phyloP scores from a whole-genome alignment of 2,329 filamentous ascomycete species.

The Rhexocercosporidium sp. region DNA sequence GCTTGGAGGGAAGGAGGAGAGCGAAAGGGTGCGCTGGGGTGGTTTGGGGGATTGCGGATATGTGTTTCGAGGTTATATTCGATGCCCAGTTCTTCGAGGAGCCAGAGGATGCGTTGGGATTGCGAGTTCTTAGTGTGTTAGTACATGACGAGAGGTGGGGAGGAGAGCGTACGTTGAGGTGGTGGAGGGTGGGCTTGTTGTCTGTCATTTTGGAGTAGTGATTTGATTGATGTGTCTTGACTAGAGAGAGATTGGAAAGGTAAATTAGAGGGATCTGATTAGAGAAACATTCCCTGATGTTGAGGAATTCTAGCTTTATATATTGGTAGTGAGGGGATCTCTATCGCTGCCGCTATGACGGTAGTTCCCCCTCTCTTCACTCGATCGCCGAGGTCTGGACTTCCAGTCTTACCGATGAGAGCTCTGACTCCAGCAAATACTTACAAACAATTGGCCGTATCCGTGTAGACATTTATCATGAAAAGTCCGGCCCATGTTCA shows the following conservation, averaged over 20 bases:
- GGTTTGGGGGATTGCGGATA: slow-evolving; percentile 58
- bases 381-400: neutral
- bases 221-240: neutral
- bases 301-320: neutral
- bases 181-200: slow-evolving; percentile 36
- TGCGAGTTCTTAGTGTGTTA: slow-evolving; percentile 59
- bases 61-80: slow-evolving; percentile 82
- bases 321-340: slow-evolving; percentile 3
- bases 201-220: slow-evolving; percentile 21
- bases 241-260: neutral
- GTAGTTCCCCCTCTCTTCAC: neutral
- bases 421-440: neutral
- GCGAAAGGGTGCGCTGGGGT: slow-evolving; percentile 45
- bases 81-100: slow-evolving; percentile 71
- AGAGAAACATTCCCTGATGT: neutral
- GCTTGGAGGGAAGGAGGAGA: slow-evolving; percentile 74
- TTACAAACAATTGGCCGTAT: neutral
- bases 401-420: neutral
- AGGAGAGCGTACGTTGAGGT: slow-evolving; percentile 34
- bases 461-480: too few relatives aligned
- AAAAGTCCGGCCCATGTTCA: neutral
- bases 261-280: neutral
- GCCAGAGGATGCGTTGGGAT: slow-evolving; percentile 70
- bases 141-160: neutral
- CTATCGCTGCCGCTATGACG: slow-evolving; percentile 2